A percentile compares a stretch with the other conserved stretches of the same genome.
Evolutionary conservation across 2,329 filamentous ascomycete genomes (phyloP).

Genomic region (Tolypocladium capitatum): DNA sequence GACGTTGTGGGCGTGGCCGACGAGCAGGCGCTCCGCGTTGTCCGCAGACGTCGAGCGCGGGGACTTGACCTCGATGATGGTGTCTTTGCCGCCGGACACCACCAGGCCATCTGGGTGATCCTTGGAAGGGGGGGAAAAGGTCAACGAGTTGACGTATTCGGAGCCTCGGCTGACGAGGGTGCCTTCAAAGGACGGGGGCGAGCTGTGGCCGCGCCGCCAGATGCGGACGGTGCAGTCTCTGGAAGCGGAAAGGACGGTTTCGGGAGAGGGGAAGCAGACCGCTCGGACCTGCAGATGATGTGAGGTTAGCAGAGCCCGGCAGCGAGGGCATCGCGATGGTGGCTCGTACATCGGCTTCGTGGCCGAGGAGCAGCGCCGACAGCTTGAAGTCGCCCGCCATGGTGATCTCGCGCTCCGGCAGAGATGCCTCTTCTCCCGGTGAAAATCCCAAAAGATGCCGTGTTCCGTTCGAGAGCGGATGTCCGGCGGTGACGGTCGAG

Average conservation of each 20-base stretch:
- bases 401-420: conserved; percentile 2
- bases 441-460: neutral
- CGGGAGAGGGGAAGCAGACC: conserved; percentile 62
- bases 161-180: conserved; percentile 68
- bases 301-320: neutral
- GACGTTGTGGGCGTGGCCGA: conserved; percentile 80
- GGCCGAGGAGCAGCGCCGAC: conserved; percentile 75
- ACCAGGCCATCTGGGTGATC: conserved; percentile 67
- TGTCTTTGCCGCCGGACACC: conserved; percentile 79
- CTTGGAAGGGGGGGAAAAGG: conserved; percentile 58
- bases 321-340: neutral
- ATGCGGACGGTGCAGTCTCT: conserved; percentile 80
- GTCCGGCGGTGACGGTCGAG: neutral
- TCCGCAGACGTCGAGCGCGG: conserved; percentile 53
- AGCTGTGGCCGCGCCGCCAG: conserved; percentile 58
- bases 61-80: conserved; percentile 79
- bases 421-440: neutral
- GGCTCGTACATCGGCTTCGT: conserved; percentile 71
- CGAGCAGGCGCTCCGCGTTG: conserved; percentile 71
- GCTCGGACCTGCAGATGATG: conserved; percentile 58
- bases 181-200: conserved; percentile 60
- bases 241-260: conserved; percentile 70
- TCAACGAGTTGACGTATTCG: conserved; percentile 76
- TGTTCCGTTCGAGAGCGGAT: neutral
- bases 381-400: conserved; percentile 85